phyloP scores from a whole-genome alignment of 352 stramenopile species.

The Globisporangium polare region DNA sequence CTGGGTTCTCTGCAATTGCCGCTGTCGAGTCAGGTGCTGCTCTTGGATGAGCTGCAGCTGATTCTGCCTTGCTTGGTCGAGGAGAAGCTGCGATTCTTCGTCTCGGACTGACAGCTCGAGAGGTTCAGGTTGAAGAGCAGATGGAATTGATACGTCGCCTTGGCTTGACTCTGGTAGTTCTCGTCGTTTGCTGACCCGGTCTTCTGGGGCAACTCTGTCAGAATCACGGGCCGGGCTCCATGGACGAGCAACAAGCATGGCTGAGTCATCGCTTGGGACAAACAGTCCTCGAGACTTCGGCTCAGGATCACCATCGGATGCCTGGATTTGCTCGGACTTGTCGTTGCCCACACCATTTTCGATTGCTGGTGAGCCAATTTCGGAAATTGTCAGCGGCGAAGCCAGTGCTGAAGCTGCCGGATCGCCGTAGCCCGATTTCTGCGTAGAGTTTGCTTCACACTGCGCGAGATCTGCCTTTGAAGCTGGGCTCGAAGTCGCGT shows the following conservation, averaged over 20 bases:
- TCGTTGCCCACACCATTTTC: background rate
- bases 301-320: background rate
- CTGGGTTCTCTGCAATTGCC: conserved; percentile 7
- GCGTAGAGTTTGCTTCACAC: background rate
- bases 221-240: background rate
- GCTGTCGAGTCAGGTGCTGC: conserved; percentile 15
- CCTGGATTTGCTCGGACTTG: background rate
- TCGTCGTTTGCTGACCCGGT: background rate
- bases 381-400: background rate
- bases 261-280: background rate
- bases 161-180: background rate
- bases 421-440: background rate
- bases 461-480: background rate
- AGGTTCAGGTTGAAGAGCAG: background rate
- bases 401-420: too few relatives aligned
- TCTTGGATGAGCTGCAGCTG: conserved; percentile 11
- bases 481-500: background rate
- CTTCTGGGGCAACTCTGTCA: background rate
- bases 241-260: background rate
- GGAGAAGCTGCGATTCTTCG: background rate
- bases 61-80: background rate
- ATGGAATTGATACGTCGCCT: background rate
- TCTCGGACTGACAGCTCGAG: background rate
- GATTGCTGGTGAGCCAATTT: background rate
- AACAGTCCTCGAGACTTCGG: background rate